Base-by-base conservation (phyloP, 2,329 filamentous ascomycete genomes). In the Apiospora rasikravindrae region DNA sequence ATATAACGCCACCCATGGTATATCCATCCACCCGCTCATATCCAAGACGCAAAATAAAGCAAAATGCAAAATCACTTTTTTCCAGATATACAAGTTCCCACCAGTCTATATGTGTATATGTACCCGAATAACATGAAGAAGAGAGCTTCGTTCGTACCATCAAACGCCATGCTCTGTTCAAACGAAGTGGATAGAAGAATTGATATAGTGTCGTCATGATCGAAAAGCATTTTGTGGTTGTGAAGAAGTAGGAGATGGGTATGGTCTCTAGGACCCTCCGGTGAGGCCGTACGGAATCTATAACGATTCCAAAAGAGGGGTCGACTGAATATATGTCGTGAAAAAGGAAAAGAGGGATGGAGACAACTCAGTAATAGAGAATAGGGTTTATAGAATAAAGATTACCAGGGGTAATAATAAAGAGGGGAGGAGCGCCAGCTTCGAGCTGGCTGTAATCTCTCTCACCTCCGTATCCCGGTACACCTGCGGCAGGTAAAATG, bases 1-100 rank as follows among this genome's bases (percentile, higher is more conserved):
- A 64, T 40, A 22, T 10, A 33, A 53, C 45, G 37, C 45, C 68
- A 40, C 57, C 69, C 72, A 71, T 70, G 73, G 73, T 74, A 75
- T 75, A 75, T 70, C 69, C 71, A 57, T 37, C 33, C 33, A 37
- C 33, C 57, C 33, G 57, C 57, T 40, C 4, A 64, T 22, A 40
- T 10, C 22, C 57, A n/a, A n/a, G 33, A 64, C 22, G 33, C 57
- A 64, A 13, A 64, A 37, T 29, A 64, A n/a, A 61, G 19, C 8
- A 33, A 64, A 11, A 40, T 6, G 0, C 29, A 64, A n/a, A 64
- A 64, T 33, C 33, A 64, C 57, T 64, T 64, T 64, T 64, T 64
- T 64, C 57, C 22, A 33, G 33, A 64, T 64, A 64, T 64, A 64
- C 57, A 64, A 13, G 33, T 22, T 64, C 33, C 57, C 57, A 64